A percentile compares a stretch with the other conserved stretches of the same genome.
These are phyloP conservation scores for Poa annua DNA, from an alignment of 176 grass and related monocot genomes.

Conservation along the genomic window DNA sequence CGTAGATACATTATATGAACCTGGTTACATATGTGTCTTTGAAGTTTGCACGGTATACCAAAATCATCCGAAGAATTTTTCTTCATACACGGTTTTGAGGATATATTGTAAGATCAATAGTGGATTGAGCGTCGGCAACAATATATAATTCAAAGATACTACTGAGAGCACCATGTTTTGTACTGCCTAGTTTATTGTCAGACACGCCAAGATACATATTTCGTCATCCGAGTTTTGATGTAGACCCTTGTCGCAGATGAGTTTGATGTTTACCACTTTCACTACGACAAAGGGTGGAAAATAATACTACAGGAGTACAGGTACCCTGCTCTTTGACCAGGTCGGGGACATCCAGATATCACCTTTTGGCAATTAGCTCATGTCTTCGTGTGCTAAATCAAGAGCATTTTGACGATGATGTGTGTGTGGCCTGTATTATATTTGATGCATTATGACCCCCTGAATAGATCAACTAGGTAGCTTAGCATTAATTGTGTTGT, in stretches of 20 bases:
- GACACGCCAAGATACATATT: not conserved
- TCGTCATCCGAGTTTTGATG: not conserved
- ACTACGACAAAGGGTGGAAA: not conserved
- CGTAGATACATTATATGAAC: too few species aligned
- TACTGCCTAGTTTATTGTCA: not conserved
- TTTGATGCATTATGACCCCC: not conserved
- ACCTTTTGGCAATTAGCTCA: constrained; percentile 61
- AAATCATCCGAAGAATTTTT: too few species aligned
- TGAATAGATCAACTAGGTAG: constrained; percentile 31
- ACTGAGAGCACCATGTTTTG: not conserved
- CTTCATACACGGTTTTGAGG: too few species aligned
- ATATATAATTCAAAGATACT: not conserved
- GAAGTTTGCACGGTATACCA: too few species aligned
- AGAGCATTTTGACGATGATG: constrained; percentile 32
- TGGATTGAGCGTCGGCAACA: not conserved
- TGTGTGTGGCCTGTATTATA: not conserved
- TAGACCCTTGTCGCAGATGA: not conserved
- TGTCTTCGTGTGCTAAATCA: constrained; percentile 29
- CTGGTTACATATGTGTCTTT: too few species aligned
- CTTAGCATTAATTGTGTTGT: constrained; percentile 8
- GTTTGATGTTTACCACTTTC: constrained; percentile 16
- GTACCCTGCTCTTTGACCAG: constrained; percentile 42
- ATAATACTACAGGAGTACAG: constrained; percentile 7
- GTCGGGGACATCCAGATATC: constrained; percentile 35
- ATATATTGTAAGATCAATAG: not conserved